Conservation (phyloP, 306 rosid genomes). For the Rosa multiflora region DNA sequence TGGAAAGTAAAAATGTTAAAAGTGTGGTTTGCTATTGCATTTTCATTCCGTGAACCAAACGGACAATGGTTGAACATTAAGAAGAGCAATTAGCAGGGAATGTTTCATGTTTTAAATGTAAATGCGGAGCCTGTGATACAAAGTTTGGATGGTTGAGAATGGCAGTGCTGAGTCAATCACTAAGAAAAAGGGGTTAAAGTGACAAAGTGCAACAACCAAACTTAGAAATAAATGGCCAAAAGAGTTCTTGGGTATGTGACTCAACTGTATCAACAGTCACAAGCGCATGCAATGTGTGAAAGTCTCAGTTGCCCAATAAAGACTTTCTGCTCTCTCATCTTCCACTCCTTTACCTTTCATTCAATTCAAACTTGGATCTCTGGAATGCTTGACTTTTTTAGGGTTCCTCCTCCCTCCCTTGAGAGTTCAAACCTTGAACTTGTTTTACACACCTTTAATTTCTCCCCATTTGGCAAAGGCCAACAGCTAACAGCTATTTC, state of each 20-base stretch:
- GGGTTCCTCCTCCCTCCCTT: constrained; percentile 27
- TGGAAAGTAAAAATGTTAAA: background rate
- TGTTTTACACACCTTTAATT: background rate
- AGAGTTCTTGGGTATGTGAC: background rate
- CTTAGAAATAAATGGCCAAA: constrained; percentile 6
- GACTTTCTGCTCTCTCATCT: constrained; percentile 14
- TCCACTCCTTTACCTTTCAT: constrained; percentile 13
- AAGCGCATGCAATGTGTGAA: constrained; percentile 21
- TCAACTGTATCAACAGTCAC: constrained; percentile 12
- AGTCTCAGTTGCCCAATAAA: constrained; percentile 5
- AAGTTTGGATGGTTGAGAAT: background rate
- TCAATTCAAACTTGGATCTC: constrained; percentile 45
- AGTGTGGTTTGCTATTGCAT: background rate
- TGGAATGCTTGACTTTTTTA: constrained; percentile 32
- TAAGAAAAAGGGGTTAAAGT: background rate
- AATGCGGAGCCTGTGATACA: constrained; percentile 2
- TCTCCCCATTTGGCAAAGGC: constrained; percentile 10
- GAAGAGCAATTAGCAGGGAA: background rate
- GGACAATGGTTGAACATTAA: background rate
- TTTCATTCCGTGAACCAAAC: background rate
- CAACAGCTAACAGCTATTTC: constrained; percentile 1
- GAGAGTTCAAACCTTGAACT: constrained; percentile 34
- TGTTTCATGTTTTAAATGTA: background rate
- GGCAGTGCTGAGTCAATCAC: background rate
- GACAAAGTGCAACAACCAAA: background rate